Base-by-base conservation (phyloP, 371 early-diverging fungal species). In the Syncephalastrum monosporum region DNA sequence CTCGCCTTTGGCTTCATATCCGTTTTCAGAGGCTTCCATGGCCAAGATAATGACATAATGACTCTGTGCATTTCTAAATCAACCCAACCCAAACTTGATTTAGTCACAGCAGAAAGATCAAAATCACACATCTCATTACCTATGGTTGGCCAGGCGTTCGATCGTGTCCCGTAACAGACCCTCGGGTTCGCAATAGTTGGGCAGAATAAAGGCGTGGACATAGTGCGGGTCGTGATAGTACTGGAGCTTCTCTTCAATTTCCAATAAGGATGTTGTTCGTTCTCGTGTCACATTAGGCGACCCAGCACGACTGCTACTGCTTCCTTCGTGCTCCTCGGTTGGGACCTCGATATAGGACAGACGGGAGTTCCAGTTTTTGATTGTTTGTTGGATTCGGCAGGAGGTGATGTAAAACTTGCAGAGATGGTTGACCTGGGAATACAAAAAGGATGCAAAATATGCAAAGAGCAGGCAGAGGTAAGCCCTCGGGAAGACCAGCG, bases 21-120 rank as follows among this genome's bases (percentile, higher is more conserved):
- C 87, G 21, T 45, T 19, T 68, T 91, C 92, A 14, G 82, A 71
- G 17, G 77, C 83, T 64, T 91, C 92, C 92, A 91, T 91, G n/a
- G 90, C 92, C 33, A 89, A 69, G 49, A 86, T 71, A 25, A 89
- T 76, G 53, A 79, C 69, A 63, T 81, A 83, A 57, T 72, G 58
- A 3, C 67, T 69, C 14, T 55, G 61, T 25, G 79, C 76, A 60
- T 74, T 60, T 52, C 78, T 77, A 44, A 23, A 50, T 53, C 14
- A 23, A 51, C 44, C 27, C n/a, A 46, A 44, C 38, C 25, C 24
- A 55, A 16, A 13, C 19, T 29, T 58, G 21, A 3, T 23, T 57
- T 27, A 56, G 23, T 41, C 12, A 51, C 19, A 25, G 25, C 21
- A 25, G 7, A 33, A 29, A 29, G 10, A 15, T 38, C 19, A 27